phyloP scores from a whole-genome alignment of 129 eudicot species.

The Flaveria ramosissima region DNA sequence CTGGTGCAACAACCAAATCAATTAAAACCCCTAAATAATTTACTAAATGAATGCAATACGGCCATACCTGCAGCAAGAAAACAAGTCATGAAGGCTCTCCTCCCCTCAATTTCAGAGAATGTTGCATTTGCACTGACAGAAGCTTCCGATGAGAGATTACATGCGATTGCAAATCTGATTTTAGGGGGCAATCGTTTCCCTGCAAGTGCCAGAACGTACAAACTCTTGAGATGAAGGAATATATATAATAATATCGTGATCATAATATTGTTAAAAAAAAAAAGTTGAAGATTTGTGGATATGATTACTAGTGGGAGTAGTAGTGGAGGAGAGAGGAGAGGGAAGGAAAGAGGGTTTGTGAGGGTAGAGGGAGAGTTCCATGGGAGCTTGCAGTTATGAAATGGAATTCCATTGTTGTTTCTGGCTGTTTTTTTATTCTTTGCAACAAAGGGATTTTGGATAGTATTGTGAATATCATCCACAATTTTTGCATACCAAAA shows the following conservation, averaged over 20 bases:
- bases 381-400: constrained; percentile 27
- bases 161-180: constrained; percentile 37
- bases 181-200: constrained; percentile 39
- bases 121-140: constrained; percentile 17
- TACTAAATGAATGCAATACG: constrained; percentile 15
- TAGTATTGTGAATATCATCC: constrained; percentile 15
- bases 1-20: neutral
- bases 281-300: neutral
- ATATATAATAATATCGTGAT: neutral
- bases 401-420: neutral
- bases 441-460: neutral
- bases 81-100: constrained; percentile 65
- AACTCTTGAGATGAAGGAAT: neutral
- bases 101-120: constrained; percentile 41
- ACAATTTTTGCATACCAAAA: neutral
- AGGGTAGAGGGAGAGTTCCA: constrained; percentile 63
- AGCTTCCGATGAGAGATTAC: constrained; percentile 53
- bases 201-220: constrained; percentile 30
- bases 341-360: constrained; percentile 48
- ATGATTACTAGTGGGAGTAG: constrained; percentile 23
- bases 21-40: neutral
- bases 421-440: too few relatives aligned
- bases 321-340: constrained; percentile 12
- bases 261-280: neutral
- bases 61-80: constrained; percentile 63